Percentiles rank a stretch among this genome's conserved stretches.
phyloP scores from a whole-genome alignment of 768 basidiomycete species.

The Lactifluus subvellereus region DNA sequence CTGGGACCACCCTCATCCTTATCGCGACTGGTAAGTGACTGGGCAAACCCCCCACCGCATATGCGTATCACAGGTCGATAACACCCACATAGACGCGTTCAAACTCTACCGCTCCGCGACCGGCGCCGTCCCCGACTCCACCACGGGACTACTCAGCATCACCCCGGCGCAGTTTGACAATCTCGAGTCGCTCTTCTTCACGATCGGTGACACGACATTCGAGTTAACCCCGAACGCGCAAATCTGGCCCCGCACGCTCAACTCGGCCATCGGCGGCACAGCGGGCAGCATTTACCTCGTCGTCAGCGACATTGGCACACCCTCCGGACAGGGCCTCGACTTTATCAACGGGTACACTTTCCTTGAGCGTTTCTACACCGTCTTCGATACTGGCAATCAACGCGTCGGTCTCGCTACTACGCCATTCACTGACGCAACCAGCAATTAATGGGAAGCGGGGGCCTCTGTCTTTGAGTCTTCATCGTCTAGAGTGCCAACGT shows the following conservation, averaged over 20 bases:
- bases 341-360: slow-evolving; percentile 27
- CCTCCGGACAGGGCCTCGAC: slow-evolving; percentile 43
- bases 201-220: slow-evolving; percentile 32
- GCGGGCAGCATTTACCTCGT: slow-evolving; percentile 25
- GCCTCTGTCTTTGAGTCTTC: neutral
- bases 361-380: slow-evolving; percentile 34
- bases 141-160: slow-evolving; percentile 32
- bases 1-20: slow-evolving; percentile 34
- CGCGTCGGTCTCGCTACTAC: slow-evolving; percentile 53
- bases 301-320: slow-evolving; percentile 35
- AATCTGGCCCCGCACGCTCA: slow-evolving; percentile 39
- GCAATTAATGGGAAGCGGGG: slow-evolving; percentile 26
- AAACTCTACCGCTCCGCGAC: slow-evolving; percentile 30
- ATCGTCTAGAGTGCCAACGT: neutral
- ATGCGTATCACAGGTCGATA: slow-evolving; percentile 21
- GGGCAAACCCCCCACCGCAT: slow-evolving; percentile 1
- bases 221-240: slow-evolving; percentile 40
- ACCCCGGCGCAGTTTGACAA: slow-evolving; percentile 28
- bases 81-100: slow-evolving; percentile 30
- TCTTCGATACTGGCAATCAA: slow-evolving; percentile 53
- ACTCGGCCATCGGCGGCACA: slow-evolving; percentile 21
- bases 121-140: slow-evolving; percentile 30
- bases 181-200: slow-evolving; percentile 33
- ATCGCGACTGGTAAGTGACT: slow-evolving; percentile 30
- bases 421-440: slow-evolving; percentile 42